Evolutionary conservation across 2,329 filamentous ascomycete genomes (phyloP), one percentile per base, ranked within the genome.

Genomic region (Zymoseptoria brevis): DNA sequence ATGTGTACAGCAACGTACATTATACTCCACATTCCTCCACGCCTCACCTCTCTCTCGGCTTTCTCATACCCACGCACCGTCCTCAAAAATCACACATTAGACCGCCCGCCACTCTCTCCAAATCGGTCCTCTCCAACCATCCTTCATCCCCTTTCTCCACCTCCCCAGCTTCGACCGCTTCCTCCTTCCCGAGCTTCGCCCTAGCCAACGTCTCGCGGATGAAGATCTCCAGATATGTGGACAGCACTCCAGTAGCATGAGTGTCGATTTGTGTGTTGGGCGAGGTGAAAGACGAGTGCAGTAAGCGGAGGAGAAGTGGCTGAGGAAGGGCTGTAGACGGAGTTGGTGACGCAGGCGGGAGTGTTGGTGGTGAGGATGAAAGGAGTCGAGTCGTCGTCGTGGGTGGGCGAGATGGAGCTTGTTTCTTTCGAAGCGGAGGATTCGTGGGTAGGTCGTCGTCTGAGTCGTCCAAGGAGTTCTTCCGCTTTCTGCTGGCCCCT

Each of bases 221-320:
- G 75, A 96, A 97, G 0, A 93, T 84, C 74, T 96, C 90, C 74
- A 96, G 82, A 72, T 97, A 97, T 75, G 87, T 90, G 13, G 85
- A 87, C 60, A 92, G 82, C 1, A 91, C 83, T 6, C 78, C 81
- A 71, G 92, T 89, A 3, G 90, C 90, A 69, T 91, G 88, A 67
- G 84, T 86, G 7, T 86, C 86, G 64, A 96, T 85, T 65, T 87
- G 81, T 22, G 88, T 92, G 58, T 82, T 81, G 54, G 87, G 82
- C 66, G 87, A 76, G 52, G 78, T 80, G 70, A 96, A 96, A 71
- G 88, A 85, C 67, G 92, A 85, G 71, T 95, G 87, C 35, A 96
- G 78, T 3, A 96, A 76, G 41, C 85, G 83, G 8, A 88, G 87
- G 49, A 96, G 75, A 0, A 97, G 79, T 50, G 89, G 85, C 3